phyloP scores from a whole-genome alignment of 257 asterid genomes.

The Penstemon barbatus region DNA sequence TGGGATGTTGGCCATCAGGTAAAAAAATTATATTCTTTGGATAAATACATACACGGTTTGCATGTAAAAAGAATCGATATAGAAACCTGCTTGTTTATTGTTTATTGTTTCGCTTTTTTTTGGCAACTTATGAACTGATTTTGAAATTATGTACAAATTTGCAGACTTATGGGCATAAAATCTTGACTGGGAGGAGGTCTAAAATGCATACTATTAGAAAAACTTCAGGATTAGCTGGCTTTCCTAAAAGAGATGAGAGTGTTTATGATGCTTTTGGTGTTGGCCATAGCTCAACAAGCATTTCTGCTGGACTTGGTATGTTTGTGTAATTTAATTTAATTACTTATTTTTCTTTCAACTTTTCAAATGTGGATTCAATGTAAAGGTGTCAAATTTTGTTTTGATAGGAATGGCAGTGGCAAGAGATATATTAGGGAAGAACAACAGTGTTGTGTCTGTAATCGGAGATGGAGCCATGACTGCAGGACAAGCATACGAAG shows the following conservation, averaged over 20 bases:
- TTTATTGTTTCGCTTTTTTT: too few relatives aligned
- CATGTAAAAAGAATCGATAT: too few relatives aligned
- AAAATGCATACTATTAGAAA: conserved; percentile 68
- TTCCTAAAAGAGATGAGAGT: conserved; percentile 77
- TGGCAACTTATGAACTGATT: not conserved
- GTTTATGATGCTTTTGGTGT: conserved; percentile 75
- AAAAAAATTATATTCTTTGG: not conserved
- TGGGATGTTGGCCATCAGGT: conserved; percentile 98
- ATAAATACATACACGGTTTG: too few relatives aligned
- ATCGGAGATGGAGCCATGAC: conserved; percentile 87
- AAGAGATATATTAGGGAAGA: conserved; percentile 67
- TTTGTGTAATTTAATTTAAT: too few relatives aligned
- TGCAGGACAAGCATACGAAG: conserved; percentile 89
- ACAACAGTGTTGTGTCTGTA: conserved; percentile 62
- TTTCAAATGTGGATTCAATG: too few relatives aligned
- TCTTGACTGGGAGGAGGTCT: conserved; percentile 76
- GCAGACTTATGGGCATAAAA: conserved; percentile 78
- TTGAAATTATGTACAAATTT: not conserved
- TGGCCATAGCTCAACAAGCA: conserved; percentile 89
- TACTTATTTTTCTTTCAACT: too few relatives aligned
- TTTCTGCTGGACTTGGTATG: conserved; percentile 83
- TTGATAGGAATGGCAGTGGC: conserved; percentile 76
- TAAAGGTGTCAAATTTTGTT: not conserved
- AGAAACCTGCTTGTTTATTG: not conserved
- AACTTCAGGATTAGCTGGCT: conserved; percentile 73